phyloP scores from a whole-genome alignment of 768 basidiomycete genomes.

The Leccinum ochraceum region DNA sequence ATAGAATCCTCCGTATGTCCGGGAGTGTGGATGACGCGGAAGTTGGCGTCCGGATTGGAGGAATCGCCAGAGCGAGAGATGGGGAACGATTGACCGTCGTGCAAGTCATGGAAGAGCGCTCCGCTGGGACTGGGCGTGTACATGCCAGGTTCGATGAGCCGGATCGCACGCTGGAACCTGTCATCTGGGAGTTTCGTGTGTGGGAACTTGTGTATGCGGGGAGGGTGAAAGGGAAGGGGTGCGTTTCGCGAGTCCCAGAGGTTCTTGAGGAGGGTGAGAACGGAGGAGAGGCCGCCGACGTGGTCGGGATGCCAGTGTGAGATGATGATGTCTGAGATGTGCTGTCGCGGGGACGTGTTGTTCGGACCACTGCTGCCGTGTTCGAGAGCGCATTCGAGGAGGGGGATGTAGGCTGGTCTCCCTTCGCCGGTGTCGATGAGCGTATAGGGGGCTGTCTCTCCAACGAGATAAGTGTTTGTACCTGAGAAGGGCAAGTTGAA shows the following conservation, averaged over 20 bases:
- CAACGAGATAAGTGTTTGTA: constrained; percentile 89
- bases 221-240: constrained; percentile 54
- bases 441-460: constrained; percentile 65
- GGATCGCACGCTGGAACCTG: constrained; percentile 36
- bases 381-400: constrained; percentile 63
- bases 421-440: constrained; percentile 88
- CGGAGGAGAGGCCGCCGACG: constrained; percentile 68
- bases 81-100: constrained; percentile 53
- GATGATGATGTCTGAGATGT: constrained; percentile 86
- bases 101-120: constrained; percentile 55
- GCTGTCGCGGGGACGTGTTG: constrained; percentile 19
- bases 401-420: constrained; percentile 59
- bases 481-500: constrained; percentile 43
- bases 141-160: constrained; percentile 41
- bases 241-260: constrained; percentile 60
- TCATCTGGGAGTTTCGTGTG: constrained; percentile 34
- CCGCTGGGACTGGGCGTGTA: constrained; percentile 49
- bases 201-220: constrained; percentile 76
- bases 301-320: constrained; percentile 94
- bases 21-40: constrained; percentile 80
- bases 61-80: constrained; percentile 23
- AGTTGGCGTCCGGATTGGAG: constrained; percentile 16
- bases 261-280: constrained; percentile 63
- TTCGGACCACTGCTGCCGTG: constrained; percentile 32
- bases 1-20: constrained; percentile 92